Base-by-base conservation (phyloP, 108 stramenopile species). In the Skeletonema costatum region DNA sequence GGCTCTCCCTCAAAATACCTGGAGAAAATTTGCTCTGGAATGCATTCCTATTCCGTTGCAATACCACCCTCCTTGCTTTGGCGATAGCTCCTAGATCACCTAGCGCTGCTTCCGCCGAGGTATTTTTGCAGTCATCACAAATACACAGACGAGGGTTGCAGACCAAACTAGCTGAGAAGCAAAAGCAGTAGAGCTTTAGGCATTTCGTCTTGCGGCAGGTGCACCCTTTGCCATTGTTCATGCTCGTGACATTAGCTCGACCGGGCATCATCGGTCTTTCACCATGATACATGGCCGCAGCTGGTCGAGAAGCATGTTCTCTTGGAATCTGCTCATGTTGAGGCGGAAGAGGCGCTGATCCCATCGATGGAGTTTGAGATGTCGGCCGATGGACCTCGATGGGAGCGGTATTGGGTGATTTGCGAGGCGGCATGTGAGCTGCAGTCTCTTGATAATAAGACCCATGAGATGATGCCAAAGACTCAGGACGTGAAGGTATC, bases 121-220 rank as follows among this genome's bases (percentile, higher is more conserved):
- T 87, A 68, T 96, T 96, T 35, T 82, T 71, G 63, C 96, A 97
- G 4, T 71, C 48, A 8, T 87, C 81, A 68, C 96, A 97, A 39
- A 79, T 72, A 68, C 96, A 97, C n/a, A 36, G 31, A 2, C 75
- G 71, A 16, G 83, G 64, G n/a, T 83, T 76, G 71, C 93, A 94
- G 1, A 90, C 77, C 14, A 83, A 59, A 58, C 79, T 83, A n/a
- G 85, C 60, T 21, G 91, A 84, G 79, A 97, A 97, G 76, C 96
- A 97, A 50, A 92, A 90, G 75, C 96, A 97, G 77, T 96, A 96
- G 44, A 94, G 83, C 70, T 96, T 93, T 38, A 96, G 86, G 64
- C 95, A 96, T 62, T 88, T 86, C 44, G 81, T 76, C 64, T 82
- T 82, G 53, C 74, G 74, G 36, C 81, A 82, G 35, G 81, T 76